Base-by-base conservation (phyloP, 305 asterid species). In the Solanum hybrid region DNA sequence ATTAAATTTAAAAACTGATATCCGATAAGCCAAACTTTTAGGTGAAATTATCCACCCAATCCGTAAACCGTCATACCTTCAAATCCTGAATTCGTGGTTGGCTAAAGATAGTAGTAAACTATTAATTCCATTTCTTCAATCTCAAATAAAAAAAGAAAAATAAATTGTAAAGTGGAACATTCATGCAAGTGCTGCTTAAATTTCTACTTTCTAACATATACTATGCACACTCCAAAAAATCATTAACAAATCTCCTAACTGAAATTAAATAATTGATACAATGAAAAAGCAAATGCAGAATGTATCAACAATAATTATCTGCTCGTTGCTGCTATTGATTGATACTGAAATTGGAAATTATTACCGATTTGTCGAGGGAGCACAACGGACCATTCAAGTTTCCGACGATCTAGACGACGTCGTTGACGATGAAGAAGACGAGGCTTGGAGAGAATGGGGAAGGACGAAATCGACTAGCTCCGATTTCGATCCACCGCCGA, bases 351-450 rank as follows among this genome's bases (percentile, higher is more conserved):
- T 84, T 10, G 87, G 89, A 87, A 75, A 11, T 34, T 42, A 88
- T 79, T 90, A 10, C 94, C 87, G 90, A 90, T 90, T 94, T 9
- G 90, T 94, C 37, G 87, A 90, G 10, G 98, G 94, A 40, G 89
- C 91, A 36, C 93, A 94, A 93, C 91, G 95, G 88, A 92, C 90
- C 90, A 88, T 97, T 92, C 99, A 96, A 92, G 90, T 97, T 17
- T 56, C 98, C 20, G 99, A 96, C 90, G 98, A 97, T 27, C 94
- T 97, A 1, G 98, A 96, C 91, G 99, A 96, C 93, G 96, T 97
- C 89, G 94, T 95, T 10, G 99, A 96, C 85, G 95, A 95, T 42
- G 99, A 97, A 91, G 99, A 97, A 87, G 99, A 95, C 87, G 99
- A 97, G 4, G 93, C 91, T 10, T 96, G 99, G 99, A 94, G 90